A percentile compares a stretch with the other conserved stretches of the same genome.
Conservation (phyloP, 805 yeast genomes). For the Yueomyces sp. region DNA sequence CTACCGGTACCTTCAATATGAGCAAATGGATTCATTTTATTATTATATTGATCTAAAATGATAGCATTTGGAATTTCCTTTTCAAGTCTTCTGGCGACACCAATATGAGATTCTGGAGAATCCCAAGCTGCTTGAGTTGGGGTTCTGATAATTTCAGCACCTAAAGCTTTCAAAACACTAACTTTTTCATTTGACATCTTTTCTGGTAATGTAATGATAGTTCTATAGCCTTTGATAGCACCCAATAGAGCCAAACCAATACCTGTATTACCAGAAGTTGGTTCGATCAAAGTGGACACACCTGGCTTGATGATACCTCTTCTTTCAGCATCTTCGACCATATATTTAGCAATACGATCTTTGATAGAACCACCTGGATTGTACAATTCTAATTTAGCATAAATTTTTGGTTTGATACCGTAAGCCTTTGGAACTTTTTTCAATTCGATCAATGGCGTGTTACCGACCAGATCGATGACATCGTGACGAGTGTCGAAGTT, state of each 20-base stretch:
- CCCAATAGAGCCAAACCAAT: constrained; percentile 80
- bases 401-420: constrained; percentile 59
- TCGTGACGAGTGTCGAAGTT: constrained; percentile 22
- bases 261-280: constrained; percentile 87
- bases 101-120: constrained; percentile 81
- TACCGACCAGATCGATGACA: constrained; percentile 67
- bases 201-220: constrained; percentile 80
- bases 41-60: constrained; percentile 72
- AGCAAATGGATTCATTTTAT: constrained; percentile 68
- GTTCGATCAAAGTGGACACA: constrained; percentile 63
- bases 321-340: constrained; percentile 77
- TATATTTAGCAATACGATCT: constrained; percentile 76
- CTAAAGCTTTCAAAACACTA: constrained; percentile 74
- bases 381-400: constrained; percentile 70
- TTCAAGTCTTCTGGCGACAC: constrained; percentile 70
- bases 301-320: constrained; percentile 75
- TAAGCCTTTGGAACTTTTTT: constrained; percentile 64
- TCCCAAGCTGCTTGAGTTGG: constrained; percentile 93
- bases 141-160: constrained; percentile 83
- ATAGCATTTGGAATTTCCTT: constrained; percentile 77
- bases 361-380: constrained; percentile 86
- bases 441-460: constrained; percentile 67
- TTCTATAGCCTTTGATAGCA: constrained; percentile 76
- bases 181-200: constrained; percentile 89
- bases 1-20: constrained; percentile 76